Evolutionary conservation across 148 eudicot genomes (phyloP).

Genomic region (Mesembryanthemum crystallinum): DNA sequence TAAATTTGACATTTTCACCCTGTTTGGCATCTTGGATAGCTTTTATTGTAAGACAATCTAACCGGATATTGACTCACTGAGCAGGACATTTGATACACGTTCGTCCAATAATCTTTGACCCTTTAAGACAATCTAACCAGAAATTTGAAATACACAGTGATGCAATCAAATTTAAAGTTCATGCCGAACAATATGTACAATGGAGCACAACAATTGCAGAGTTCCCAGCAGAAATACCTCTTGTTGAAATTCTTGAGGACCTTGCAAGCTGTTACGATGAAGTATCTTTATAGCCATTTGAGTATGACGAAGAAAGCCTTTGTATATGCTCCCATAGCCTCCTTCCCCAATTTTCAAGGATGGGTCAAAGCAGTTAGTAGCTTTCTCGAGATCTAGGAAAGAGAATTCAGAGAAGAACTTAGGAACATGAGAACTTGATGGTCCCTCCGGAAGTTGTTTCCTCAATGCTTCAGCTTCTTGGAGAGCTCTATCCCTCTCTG

Average conservation of each 20-base stretch:
- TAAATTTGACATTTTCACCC: no score
- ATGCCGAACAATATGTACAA: not conserved
- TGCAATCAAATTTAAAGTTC: not conserved
- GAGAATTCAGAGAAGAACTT: conserved; percentile 55
- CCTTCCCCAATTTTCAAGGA: conserved; percentile 82
- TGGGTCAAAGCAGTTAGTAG: conserved; percentile 53
- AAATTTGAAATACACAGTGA: not conserved
- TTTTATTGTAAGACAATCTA: not conserved
- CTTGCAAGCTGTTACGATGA: conserved; percentile 56
- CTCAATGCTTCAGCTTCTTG: conserved; percentile 50
- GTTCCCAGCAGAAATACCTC: conserved; percentile 48
- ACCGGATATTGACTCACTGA: not conserved
- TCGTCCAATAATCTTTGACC: not conserved
- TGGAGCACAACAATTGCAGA: not conserved
- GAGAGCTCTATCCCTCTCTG: conserved; percentile 60
- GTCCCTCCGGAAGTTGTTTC: conserved; percentile 32
- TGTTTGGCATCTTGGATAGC: not conserved
- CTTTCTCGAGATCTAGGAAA: conserved; percentile 65
- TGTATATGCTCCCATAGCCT: conserved; percentile 67
- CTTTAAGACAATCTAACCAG: no score
- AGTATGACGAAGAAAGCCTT: conserved; percentile 62
- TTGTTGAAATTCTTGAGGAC: conserved; percentile 68
- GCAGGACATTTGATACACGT: not conserved
- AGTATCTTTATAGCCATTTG: conserved; percentile 76
- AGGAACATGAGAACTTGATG: conserved; percentile 39